Evolutionary conservation across 768 basidiomycete species (phyloP), one percentile per base, ranked within the genome.

Genomic region (Sarcomyxa edulis): DNA sequence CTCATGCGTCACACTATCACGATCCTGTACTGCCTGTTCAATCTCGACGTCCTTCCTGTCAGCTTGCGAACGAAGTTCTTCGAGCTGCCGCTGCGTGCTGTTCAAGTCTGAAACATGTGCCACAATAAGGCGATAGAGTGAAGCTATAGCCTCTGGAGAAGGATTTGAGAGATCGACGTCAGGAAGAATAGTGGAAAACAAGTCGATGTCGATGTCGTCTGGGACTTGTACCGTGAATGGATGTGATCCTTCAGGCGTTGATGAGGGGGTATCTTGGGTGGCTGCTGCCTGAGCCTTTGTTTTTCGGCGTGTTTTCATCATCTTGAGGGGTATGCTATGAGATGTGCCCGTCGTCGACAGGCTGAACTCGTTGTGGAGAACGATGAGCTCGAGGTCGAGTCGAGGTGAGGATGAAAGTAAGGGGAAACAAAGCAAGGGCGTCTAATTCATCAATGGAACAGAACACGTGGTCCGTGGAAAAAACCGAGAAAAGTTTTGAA

Each of bases 21-120:
- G 75, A 55, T 92, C 88, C 49, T 89, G 84, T 24, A 89, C 56
- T 5, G 85, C 79, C 60, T 91, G 88, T 55, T 92, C 89, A 24
- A 91, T 65, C 56, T 93, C 89, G 2, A 92, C 66, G 39, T 90
- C 87, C 56, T 82, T 84, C 58, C 72, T 74, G 49, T 85, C 75
- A 7, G 68, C 54, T 32, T 80, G 78, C 3, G 86, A 86, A 29
- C 69, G 77, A 42, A 72, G 60, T 45, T 82, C 83, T 55, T 92
- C 89, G 23, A 85, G 59, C 43, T 87, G 81, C 36, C 76, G 65
- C 34, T 75, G 71, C 3, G 70, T 59, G 42, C 58, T 63, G 38
- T 86, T 80, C 12, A 76, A 54, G 40, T 78, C 76, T 1, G 64
- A 53, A 5, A 68, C 67, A 43, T 87, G 80, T 1, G 71, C 66